Base-by-base conservation (phyloP, 225 moss, liverwort and hornwort species). In the Polytrichum commune region DNA sequence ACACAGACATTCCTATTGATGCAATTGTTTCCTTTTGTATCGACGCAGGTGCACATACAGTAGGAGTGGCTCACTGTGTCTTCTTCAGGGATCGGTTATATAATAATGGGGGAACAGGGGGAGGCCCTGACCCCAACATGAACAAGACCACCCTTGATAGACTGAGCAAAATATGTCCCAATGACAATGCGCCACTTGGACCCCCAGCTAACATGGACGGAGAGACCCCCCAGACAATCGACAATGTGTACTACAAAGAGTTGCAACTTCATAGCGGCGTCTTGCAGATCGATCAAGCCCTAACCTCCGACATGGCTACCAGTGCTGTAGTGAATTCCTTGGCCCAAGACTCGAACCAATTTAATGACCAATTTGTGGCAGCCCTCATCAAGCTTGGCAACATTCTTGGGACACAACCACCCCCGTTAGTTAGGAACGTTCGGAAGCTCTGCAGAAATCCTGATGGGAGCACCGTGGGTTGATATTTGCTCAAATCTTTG, bases 11-110 rank as follows among this genome's bases (percentile, higher is more conserved):
- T 46, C 16, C 46, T 58, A 10, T 58, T 58, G 20, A 7, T 58
- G 9, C 9, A 58, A 22, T 23, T 24, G 58, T 58, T 24, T 58
- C 7, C 22, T 46, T 46, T 46, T 13, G 13, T 16, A 3, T 16
- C 3, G 13, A 16, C 0, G 13, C 46, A 79, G 80, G 78, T 22
- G 86, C 80, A 1, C 86, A 86, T 33, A 61, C 83, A 10, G 70
- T 86, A 1, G 86, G 86, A 18, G 63, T 77, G 62, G 27, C 71
- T 0, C 67, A 82, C 77, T 76, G 76, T 28, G 22, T 74, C 63
- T 81, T 88, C 74, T 77, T 55, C 71, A 19, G 57, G 18, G 53
- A 73, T 7, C 82, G 92, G 0, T 56, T 93, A 8, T 86, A 83
- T 79, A 72, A 86, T 54, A 88, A 79, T 66, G 64, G 74, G 7